A percentile compares a stretch with the other conserved stretches of the same genome.
Evolutionary conservation across 352 stramenopile genomes (phyloP).

Genomic region (Blastocystis sp.): DNA sequence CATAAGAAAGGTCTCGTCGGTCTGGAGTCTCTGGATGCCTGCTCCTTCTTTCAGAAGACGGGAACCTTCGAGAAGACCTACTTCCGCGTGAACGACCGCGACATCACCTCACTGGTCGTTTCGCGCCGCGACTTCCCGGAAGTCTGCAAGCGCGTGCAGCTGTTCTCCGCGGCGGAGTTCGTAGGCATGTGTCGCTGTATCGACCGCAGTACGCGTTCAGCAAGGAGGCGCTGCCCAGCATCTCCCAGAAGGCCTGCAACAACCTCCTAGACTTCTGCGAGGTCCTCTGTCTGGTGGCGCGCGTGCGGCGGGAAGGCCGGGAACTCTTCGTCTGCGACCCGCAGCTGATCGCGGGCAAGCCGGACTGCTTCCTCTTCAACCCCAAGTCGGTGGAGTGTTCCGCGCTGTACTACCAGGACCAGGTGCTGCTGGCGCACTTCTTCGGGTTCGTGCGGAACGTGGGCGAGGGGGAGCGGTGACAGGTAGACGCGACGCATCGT

Average conservation of each 20-base stretch:
- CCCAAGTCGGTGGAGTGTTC: background rate
- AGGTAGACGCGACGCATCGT: background rate
- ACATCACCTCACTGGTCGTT: background rate
- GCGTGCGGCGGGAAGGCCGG: background rate
- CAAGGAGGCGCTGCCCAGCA: background rate
- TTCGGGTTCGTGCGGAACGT: constrained; percentile 22
- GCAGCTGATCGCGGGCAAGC: background rate
- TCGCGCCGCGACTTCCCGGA: background rate
- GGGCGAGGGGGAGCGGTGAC: background rate
- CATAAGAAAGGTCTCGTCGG: background rate
- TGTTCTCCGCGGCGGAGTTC: constrained; percentile 28
- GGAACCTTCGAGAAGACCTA: background rate
- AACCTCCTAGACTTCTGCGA: background rate
- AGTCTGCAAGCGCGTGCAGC: background rate
- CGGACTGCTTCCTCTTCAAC: constrained; percentile 34
- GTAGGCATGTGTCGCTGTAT: background rate
- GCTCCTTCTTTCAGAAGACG: background rate
- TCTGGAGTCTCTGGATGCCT: background rate
- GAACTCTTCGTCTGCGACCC: background rate
- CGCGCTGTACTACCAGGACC: constrained; percentile 13
- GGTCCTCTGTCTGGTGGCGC: background rate
- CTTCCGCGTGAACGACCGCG: background rate
- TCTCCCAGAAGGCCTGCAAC: background rate
- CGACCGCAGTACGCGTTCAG: background rate
- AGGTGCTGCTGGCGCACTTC: background rate